A percentile compares a stretch with the other conserved stretches of the same genome.
Conservation (phyloP, 257 asterid species). For the Anisodus acutangulus region DNA sequence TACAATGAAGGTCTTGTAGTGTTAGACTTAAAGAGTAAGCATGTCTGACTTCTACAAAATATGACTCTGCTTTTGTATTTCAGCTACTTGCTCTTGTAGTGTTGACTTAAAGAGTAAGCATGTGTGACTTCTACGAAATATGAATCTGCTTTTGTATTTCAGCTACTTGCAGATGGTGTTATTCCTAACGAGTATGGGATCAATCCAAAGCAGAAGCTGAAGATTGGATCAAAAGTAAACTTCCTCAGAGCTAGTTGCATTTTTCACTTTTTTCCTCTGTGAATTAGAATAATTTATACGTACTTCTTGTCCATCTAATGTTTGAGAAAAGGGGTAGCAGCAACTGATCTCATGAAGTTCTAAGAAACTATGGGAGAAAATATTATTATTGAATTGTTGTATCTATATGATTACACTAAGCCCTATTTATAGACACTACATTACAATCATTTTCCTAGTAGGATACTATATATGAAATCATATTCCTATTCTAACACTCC, state of each 20-base stretch:
- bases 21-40: conserved; percentile 4
- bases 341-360: not conserved
- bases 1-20: not conserved
- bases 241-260: conserved; percentile 6
- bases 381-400: too few relatives aligned
- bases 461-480: too few relatives aligned
- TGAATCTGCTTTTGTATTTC: conserved; percentile 36
- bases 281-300: not conserved
- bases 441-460: too few relatives aligned
- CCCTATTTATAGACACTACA: too few relatives aligned
- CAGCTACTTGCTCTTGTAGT: conserved; percentile 65
- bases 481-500: too few relatives aligned
- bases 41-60: conserved; percentile 14
- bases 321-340: not conserved
- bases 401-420: too few relatives aligned
- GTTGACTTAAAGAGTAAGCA: conserved; percentile 13
- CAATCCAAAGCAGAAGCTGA: conserved; percentile 79
- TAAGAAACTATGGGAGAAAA: too few relatives aligned
- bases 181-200: conserved; percentile 89
- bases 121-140: conserved; percentile 5
- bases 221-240: conserved; percentile 87
- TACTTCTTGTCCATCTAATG: not conserved
- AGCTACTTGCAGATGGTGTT: conserved; percentile 91
- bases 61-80: conserved; percentile 32
- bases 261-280: conserved; percentile 12